These are phyloP conservation scores for Stachybotrys chartarum DNA, from an alignment of 2,329 filamentous ascomycete species.

Conservation along the genomic window DNA sequence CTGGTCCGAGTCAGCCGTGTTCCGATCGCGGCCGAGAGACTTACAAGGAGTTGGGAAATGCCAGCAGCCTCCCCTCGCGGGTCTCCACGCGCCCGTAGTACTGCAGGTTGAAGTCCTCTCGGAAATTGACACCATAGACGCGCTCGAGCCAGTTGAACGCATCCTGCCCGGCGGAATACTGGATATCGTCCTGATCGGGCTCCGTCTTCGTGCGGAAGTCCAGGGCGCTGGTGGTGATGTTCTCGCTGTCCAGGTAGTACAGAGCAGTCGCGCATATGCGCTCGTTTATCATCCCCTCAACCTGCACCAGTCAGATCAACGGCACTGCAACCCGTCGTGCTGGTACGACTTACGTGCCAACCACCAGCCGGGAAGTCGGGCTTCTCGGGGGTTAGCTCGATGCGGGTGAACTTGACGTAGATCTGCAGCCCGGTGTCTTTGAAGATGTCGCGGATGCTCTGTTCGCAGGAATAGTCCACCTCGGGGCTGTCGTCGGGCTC, in stretches of 20 bases:
- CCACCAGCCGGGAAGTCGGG: neutral
- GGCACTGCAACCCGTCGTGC: neutral
- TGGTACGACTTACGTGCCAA: neutral
- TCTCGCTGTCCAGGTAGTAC: constrained; percentile 1
- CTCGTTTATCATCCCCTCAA: neutral
- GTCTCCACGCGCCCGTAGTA: constrained; percentile 1
- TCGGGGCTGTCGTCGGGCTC: neutral
- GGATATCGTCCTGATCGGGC: neutral
- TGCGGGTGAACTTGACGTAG: neutral
- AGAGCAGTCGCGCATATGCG: neutral
- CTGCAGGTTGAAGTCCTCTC: neutral
- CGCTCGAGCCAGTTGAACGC: neutral
- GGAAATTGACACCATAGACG: neutral
- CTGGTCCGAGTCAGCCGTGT: neutral
- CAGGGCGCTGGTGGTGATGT: neutral
- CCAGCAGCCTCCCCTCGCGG: neutral
- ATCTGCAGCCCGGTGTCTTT: neutral
- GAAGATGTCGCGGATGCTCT: neutral
- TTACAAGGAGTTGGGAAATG: neutral
- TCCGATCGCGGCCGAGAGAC: neutral
- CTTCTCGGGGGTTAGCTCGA: constrained; percentile 1
- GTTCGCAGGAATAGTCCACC: neutral
- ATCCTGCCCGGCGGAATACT: neutral
- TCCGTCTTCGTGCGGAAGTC: neutral
- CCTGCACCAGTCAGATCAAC: neutral